Evolutionary conservation across 2,329 filamentous ascomycete species (phyloP).

Genomic region (Harringtonia lauricola): DNA sequence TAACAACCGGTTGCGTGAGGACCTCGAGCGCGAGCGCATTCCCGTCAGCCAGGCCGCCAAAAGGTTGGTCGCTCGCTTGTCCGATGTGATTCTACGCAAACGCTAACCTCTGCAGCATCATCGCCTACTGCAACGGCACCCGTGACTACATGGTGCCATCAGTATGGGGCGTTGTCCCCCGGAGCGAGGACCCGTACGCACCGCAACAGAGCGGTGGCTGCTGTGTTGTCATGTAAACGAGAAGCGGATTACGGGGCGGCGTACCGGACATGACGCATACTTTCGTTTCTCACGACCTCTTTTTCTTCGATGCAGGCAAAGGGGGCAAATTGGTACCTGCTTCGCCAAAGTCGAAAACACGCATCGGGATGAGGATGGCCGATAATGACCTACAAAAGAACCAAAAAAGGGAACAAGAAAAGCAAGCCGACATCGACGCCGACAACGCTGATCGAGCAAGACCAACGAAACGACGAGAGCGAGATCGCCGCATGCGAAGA

Average conservation of each 20-base stretch:
- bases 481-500: too few relatives aligned
- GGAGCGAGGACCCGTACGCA: conserved; percentile 95
- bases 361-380: not conserved
- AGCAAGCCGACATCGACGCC: not conserved
- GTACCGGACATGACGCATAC: too few relatives aligned
- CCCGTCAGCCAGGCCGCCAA: conserved; percentile 89
- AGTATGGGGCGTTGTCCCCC: conserved; percentile 89
- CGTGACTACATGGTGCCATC: conserved; percentile 98
- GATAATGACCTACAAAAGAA: conserved; percentile 1
- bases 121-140: conserved; percentile 95
- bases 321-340: not conserved
- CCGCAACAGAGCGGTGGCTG: conserved; percentile 88
- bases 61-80: conserved; percentile 41
- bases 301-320: not conserved
- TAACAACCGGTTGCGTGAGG: conserved; percentile 90
- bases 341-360: not conserved
- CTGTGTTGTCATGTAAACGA: conserved; percentile 79
- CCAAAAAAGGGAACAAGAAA: not conserved
- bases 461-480: too few relatives aligned
- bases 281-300: not conserved
- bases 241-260: not conserved
- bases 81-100: too few relatives aligned
- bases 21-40: conserved; percentile 89
- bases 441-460: not conserved
- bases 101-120: conserved; percentile 55